Evolutionary conservation across 129 eudicot species (phyloP).

Genomic region (Flaveria sonorensis): DNA sequence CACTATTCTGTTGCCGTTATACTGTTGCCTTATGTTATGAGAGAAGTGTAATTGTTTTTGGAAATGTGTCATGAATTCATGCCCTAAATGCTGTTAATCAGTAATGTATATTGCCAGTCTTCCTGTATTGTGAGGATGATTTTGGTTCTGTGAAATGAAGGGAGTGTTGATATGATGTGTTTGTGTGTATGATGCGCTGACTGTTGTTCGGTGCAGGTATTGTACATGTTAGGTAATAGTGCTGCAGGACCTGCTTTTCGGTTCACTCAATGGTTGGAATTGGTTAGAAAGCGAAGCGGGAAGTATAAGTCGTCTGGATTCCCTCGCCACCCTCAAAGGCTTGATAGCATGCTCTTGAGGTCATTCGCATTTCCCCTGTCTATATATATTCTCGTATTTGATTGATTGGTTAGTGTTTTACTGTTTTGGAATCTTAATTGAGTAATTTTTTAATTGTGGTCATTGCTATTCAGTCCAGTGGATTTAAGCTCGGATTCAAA

Average conservation of each 20-base stretch:
- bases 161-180: too few species aligned
- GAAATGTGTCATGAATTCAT: background rate
- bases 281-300: conserved; percentile 82
- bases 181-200: background rate
- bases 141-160: too few species aligned
- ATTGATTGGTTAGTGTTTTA: conserved; percentile 3
- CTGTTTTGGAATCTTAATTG: conserved; percentile 9
- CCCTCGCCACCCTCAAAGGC: conserved; percentile 61
- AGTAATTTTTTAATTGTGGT: conserved; percentile 7
- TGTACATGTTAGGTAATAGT: conserved; percentile 94
- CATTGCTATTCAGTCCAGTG: conserved; percentile 63
- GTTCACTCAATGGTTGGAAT: conserved; percentile 88
- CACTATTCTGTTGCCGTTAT: background rate
- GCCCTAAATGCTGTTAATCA: background rate
- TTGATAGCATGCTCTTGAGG: conserved; percentile 68
- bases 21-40: background rate
- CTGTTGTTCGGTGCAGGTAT: conserved; percentile 54
- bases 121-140: too few species aligned
- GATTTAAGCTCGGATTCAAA: conserved; percentile 42
- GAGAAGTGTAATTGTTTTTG: background rate
- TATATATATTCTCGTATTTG: background rate
- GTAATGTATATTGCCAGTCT: background rate
- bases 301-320: conserved; percentile 70
- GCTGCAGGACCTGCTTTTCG: conserved; percentile 81
- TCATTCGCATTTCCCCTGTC: conserved; percentile 12